Evolutionary conservation across 371 early-diverging fungal genomes (phyloP), one percentile per base, ranked within the genome.

Genomic region (Mucor saturninus): DNA sequence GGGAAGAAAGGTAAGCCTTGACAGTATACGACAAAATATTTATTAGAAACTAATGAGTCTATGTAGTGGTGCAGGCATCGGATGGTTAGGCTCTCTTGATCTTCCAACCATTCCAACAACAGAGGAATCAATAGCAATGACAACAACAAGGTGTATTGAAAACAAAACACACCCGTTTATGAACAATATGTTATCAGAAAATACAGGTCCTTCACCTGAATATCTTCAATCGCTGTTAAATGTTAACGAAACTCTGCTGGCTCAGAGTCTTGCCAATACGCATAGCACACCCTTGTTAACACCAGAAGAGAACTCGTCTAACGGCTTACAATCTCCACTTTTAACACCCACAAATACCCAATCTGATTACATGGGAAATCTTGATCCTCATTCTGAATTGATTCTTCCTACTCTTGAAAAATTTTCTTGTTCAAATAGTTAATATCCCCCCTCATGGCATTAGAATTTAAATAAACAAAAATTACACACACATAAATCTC

Each of bases 11-110:
- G 81, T 81, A 71, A 49, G 29, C 9, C 21, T 21, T 6, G 13
- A 11, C 6, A 43, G 11, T 10, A 30, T 28, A 56, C 3, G 10
- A 49, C 5, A 29, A 21, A 21, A 21, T 21, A 21, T 21, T 21
- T 21, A 21, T 21, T 21, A 21, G 21, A 21, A 21, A 21, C 21
- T 21, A 21, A 21, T 21, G 21, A 21, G 21, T 21, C 21, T 21
- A n/a, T 42, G 56, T 56, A 81, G 81, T 73, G 81, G 81, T 28
- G 72, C 81, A 21, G 81, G 81, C 10, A 78, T 81, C 48, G 79
- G 77, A 29, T 81, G 81, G 81, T 53, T 81, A 39, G 75, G 73
- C 11, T 68, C 74, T 11, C 50, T 76, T n/a, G 70, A 64, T 68
- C 69, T 57, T 32, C 64, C 63, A 29, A 29, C 46, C 15, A 46